These are phyloP conservation scores for Vigna mungo DNA, from an alignment of 306 rosid species.

Conservation along the genomic window DNA sequence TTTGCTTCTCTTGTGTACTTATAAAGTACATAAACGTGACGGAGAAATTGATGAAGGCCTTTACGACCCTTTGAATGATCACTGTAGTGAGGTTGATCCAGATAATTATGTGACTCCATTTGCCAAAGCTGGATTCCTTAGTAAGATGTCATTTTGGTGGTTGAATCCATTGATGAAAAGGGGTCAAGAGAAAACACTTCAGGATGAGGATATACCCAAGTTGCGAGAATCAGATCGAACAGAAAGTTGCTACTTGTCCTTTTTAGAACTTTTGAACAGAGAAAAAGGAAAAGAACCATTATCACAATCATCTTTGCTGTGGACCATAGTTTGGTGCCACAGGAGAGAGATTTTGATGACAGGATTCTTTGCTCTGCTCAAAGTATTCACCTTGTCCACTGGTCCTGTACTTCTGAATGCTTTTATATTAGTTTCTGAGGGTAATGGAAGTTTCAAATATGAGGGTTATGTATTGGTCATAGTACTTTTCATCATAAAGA, in stretches of 20 bases:
- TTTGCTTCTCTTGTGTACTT: conserved; percentile 46
- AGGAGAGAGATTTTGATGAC: conserved; percentile 61
- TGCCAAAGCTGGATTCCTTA: conserved; percentile 60
- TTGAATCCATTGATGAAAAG: conserved; percentile 66
- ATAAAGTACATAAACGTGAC: conserved; percentile 26
- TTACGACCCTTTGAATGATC: conserved; percentile 52
- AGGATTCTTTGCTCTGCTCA: conserved; percentile 65
- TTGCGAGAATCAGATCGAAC: conserved; percentile 59
- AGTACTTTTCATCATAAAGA: conserved; percentile 58
- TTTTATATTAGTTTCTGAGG: conserved; percentile 69
- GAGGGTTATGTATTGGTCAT: conserved; percentile 63
- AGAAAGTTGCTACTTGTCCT: conserved; percentile 55
- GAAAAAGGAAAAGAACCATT: conserved; percentile 39
- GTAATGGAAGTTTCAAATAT: conserved; percentile 58
- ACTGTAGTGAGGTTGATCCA: conserved; percentile 41
- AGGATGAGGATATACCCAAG: conserved; percentile 67
- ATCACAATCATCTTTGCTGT: conserved; percentile 51
- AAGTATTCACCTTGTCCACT: conserved; percentile 56
- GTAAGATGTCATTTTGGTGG: conserved; percentile 67
- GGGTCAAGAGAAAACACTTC: conserved; percentile 61
- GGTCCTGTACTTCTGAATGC: conserved; percentile 74
- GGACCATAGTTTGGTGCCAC: conserved; percentile 58
- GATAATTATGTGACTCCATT: conserved; percentile 31
- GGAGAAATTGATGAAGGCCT: conserved; percentile 44
- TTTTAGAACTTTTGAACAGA: conserved; percentile 46